A percentile compares a stretch with the other conserved stretches of the same genome.
Conservation (phyloP, 345 rosid genomes). For the Dimocarpus longan region DNA sequence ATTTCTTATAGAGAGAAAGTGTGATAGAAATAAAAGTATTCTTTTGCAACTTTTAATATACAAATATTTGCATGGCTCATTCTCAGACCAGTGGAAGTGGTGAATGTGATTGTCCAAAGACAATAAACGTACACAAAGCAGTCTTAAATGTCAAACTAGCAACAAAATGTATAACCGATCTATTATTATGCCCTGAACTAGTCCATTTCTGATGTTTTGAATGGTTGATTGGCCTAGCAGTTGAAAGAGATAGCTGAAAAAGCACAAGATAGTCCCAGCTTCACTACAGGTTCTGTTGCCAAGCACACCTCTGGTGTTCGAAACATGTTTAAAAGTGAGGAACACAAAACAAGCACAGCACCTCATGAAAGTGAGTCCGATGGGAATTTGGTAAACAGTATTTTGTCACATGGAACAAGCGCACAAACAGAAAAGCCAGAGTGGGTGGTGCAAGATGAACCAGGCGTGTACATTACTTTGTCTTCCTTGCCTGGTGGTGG, state of each 20-base stretch:
- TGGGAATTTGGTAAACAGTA: conserved; percentile 35
- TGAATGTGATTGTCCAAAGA: conserved; percentile 7
- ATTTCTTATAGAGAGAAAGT: neutral
- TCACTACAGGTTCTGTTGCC: conserved; percentile 28
- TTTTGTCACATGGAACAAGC: conserved; percentile 45
- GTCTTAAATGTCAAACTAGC: neutral
- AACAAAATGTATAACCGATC: neutral
- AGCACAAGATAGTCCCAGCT: conserved; percentile 37
- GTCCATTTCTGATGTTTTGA: conserved; percentile 17
- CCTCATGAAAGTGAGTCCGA: conserved; percentile 42
- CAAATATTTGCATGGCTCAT: neutral
- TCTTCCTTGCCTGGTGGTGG: conserved; percentile 60
- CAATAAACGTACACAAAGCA: neutral
- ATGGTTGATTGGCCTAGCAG: conserved; percentile 41
- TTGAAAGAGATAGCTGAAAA: conserved; percentile 65
- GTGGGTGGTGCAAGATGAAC: conserved; percentile 70
- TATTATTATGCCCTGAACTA: neutral
- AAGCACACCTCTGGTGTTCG: conserved; percentile 26
- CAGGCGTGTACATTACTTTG: conserved; percentile 77
- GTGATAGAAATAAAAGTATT: neutral
- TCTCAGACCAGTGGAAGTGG: neutral
- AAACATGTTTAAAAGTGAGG: conserved; percentile 29
- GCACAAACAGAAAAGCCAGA: conserved; percentile 54
- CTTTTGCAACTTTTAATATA: neutral
- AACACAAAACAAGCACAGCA: conserved; percentile 36